A percentile compares a stretch with the other conserved stretches of the same genome.
These are phyloP conservation scores for Oenanthe javanica DNA, from an alignment of 140 eudicot genomes.

Conservation along the genomic window DNA sequence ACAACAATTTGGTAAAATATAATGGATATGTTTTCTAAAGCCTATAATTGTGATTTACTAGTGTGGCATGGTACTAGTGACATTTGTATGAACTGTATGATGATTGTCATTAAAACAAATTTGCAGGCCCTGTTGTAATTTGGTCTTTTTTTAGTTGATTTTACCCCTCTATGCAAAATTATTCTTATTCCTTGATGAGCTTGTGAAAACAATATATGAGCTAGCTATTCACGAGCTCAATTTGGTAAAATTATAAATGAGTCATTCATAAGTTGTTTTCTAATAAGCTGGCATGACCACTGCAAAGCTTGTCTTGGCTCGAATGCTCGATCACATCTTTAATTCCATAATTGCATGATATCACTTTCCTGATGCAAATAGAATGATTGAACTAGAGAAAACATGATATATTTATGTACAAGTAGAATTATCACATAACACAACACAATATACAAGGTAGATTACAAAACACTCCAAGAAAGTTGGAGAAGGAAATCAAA, in stretches of 20 bases:
- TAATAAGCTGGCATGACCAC: neutral
- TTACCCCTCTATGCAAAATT: too few relatives aligned
- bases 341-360: neutral
- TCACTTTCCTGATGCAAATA: neutral
- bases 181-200: neutral
- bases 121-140: too few relatives aligned
- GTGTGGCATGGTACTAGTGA: too few relatives aligned
- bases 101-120: too few relatives aligned
- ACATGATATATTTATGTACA: neutral
- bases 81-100: too few relatives aligned
- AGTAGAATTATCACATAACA: neutral
- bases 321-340: neutral
- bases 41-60: too few relatives aligned
- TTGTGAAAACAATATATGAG: neutral
- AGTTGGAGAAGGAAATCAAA: conserved; percentile 49
- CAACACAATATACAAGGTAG: conserved; percentile 20
- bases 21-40: too few relatives aligned
- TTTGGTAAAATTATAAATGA: too few relatives aligned
- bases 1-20: too few relatives aligned
- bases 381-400: neutral
- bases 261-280: neutral
- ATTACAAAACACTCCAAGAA: conserved; percentile 36
- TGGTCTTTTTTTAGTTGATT: too few relatives aligned
- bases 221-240: neutral
- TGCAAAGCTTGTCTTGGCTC: neutral